Base-by-base conservation (phyloP, 2,329 filamentous ascomycete species). In the Cytospora leucostoma region DNA sequence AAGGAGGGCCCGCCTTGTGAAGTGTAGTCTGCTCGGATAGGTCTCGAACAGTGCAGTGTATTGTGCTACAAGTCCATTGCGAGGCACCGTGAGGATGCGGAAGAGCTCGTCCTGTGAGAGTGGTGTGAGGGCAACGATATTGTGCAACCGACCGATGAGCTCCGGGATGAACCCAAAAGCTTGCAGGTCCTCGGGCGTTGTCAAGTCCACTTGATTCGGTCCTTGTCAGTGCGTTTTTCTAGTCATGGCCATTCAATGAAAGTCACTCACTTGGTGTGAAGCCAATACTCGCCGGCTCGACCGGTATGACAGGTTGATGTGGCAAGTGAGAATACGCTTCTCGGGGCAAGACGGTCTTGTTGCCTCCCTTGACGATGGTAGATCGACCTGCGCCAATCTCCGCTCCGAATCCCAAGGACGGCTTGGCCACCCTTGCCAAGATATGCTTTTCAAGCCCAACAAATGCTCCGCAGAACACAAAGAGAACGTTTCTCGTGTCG, bases 381-480 rank as follows among this genome's bases (percentile, higher is more conserved):
- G 80, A 78, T 19, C 77, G 75, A n/a, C 79, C 78, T 15, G 68
- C 66, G 32, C 82, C 77, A 19, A 98, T 85, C 27, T 90, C 88
- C 4, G 93, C 93, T 6, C 93, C 93, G 70, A 99, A 99, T 0
- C 95, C 95, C 69, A 99, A 94, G 3, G 91, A 90, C 0, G 85
- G 84, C 71, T 90, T 92, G 13, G 92, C 89, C 52, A 98, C 89
- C n/a, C 95, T 88, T 64, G 93, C 90, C 65, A 96, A 81, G 56
- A 99, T 86, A 38, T 90, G 84, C 74, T 96, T 97, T 71, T 97
- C 92, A 1, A 98, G 81, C 2, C 93, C 94, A 40, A 96, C 91
- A 73, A 99, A 99, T 19, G 95, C 95, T 19, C 95, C 95, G 13
- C 93, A 96, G 74, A 95, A 97, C 50, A 99, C 93, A 77, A 99